Conservation (phyloP, 768 basidiomycete species). For the Boletus rubescentipes region DNA sequence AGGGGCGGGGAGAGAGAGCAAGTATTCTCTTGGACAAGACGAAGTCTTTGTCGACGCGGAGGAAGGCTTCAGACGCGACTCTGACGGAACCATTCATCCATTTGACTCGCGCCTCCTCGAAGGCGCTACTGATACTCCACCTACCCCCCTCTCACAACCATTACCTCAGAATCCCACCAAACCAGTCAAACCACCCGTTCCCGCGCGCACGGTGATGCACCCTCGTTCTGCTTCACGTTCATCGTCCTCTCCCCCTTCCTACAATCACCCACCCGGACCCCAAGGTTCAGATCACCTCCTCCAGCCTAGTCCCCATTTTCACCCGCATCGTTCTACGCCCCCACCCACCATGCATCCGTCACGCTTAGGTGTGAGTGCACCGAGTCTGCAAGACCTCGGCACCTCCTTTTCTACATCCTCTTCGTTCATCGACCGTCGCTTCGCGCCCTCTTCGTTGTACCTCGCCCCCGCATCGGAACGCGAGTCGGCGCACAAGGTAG, state of each 20-base stretch:
- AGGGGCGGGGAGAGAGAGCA: constrained; percentile 29
- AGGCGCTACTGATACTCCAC: constrained; percentile 8
- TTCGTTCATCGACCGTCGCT: constrained; percentile 53
- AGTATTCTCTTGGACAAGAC: constrained; percentile 29
- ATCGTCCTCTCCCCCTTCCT: constrained; percentile 28
- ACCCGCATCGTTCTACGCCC: constrained; percentile 14
- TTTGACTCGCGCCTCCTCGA: constrained; percentile 19
- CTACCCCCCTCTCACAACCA: neutral
- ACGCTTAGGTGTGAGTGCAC: constrained; percentile 15
- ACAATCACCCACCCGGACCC: constrained; percentile 17
- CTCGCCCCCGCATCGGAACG: constrained; percentile 35
- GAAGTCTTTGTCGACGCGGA: constrained; percentile 30
- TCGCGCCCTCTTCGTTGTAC: constrained; percentile 44
- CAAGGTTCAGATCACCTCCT: constrained; percentile 19
- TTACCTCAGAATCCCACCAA: constrained; percentile 4
- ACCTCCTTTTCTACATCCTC: constrained; percentile 39
- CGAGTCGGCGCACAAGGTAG: constrained; percentile 22
- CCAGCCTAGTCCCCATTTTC: constrained; percentile 8
- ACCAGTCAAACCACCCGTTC: constrained; percentile 21
- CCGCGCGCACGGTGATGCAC: constrained; percentile 13
- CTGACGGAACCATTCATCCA: constrained; percentile 22
- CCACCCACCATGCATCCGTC: constrained; percentile 7
- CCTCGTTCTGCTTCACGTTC: constrained; percentile 18
- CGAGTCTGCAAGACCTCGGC: constrained; percentile 29
- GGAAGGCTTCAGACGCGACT: constrained; percentile 23